Conservation (phyloP, 164 flowering plant genomes). For the Litsea cubeba region DNA sequence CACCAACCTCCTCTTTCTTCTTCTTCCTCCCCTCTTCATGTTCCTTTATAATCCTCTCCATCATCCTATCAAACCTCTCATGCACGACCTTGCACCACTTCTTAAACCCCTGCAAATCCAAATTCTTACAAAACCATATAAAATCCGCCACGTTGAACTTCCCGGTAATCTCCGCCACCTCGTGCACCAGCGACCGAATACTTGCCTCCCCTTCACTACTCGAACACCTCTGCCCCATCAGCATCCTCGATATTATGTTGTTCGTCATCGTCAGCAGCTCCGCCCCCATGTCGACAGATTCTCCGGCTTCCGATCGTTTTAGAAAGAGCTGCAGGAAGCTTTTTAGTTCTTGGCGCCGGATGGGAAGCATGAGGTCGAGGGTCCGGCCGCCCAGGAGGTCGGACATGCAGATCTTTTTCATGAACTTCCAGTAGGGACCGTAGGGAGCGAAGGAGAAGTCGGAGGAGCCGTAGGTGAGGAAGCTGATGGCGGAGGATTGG, state of each 20-base stretch:
- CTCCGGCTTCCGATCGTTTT: conserved; percentile 13
- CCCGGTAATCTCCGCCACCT: conserved; percentile 36
- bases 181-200: conserved; percentile 25
- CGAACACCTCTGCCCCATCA: conserved; percentile 32
- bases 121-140: conserved; percentile 33
- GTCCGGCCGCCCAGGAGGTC: conserved; percentile 41
- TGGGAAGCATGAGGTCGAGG: conserved; percentile 22
- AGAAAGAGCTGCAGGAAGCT: conserved; percentile 17
- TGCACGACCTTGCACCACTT: conserved; percentile 31
- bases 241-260: conserved; percentile 47
- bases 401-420: conserved; percentile 43
- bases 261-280: conserved; percentile 38
- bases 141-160: conserved; percentile 49
- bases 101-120: conserved; percentile 42
- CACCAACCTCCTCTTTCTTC: neutral
- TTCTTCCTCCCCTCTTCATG: conserved; percentile 22
- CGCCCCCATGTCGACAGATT: conserved; percentile 28
- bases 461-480: conserved; percentile 33
- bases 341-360: conserved; percentile 28
- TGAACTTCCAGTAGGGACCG: conserved; percentile 61
- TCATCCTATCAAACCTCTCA: conserved; percentile 35
- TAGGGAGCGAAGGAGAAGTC: conserved; percentile 46
- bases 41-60: conserved; percentile 40
- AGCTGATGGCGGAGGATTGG: conserved; percentile 23
- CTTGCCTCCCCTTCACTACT: conserved; percentile 25